A percentile compares a stretch with the other conserved stretches of the same genome.
phyloP scores from a whole-genome alignment of 371 early-diverging fungal genomes.

The Mucor circinelloides region DNA sequence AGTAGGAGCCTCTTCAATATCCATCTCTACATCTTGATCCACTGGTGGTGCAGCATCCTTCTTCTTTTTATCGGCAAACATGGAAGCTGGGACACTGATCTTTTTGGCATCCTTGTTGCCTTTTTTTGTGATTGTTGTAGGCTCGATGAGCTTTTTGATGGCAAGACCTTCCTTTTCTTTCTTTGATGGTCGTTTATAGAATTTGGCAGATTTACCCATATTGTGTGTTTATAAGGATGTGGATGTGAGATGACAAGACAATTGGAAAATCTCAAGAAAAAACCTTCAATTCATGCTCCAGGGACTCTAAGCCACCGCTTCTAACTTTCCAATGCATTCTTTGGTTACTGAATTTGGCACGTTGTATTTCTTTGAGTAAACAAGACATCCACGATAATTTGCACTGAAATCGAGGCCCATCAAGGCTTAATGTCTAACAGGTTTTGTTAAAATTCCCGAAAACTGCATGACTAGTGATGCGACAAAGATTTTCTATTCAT shows the following conservation, averaged over 20 bases:
- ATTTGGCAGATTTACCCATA: conserved; percentile 67
- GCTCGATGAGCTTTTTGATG: conserved; percentile 34
- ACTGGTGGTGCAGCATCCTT: not conserved
- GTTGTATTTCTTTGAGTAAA: too few relatives aligned
- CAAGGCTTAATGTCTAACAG: too few relatives aligned
- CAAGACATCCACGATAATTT: too few relatives aligned
- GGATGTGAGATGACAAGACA: not conserved
- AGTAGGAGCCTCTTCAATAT: not conserved
- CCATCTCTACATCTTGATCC: conserved; percentile 24
- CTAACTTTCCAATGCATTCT: not conserved
- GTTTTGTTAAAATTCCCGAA: too few relatives aligned
- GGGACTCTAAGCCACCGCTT: not conserved
- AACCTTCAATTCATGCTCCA: conserved; percentile 4
- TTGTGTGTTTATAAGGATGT: not conserved
- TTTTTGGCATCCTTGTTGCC: conserved; percentile 19
- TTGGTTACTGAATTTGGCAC: too few relatives aligned
- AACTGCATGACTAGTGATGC: too few relatives aligned
- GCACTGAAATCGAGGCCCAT: too few relatives aligned
- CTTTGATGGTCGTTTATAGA: conserved; percentile 60
- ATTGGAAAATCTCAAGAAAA: not conserved
- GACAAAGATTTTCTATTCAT: too few relatives aligned
- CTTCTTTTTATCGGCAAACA: conserved; percentile 5
- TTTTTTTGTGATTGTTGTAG: conserved; percentile 26
- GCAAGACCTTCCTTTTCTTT: conserved; percentile 58
- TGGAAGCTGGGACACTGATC: conserved; percentile 14